Percentiles rank a stretch among this genome's conserved stretches.
phyloP scores from a whole-genome alignment of 116 monocot species.

The Zostera marina region DNA sequence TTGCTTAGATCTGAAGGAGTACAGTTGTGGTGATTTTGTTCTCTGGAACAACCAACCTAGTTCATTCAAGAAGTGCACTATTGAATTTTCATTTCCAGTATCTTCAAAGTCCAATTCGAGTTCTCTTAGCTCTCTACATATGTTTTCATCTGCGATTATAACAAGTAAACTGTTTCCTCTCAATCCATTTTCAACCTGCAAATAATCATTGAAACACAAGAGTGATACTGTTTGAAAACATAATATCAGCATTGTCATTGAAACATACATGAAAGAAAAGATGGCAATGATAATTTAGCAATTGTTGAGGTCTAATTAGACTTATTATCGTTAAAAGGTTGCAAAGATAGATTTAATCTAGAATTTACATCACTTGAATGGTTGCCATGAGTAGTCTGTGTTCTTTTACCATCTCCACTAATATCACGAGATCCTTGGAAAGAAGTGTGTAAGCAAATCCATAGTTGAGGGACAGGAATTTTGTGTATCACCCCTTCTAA shows the following conservation, averaged over 20 bases:
- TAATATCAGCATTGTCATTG: neutral
- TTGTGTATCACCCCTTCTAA: neutral
- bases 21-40: conserved; percentile 1
- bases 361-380: neutral
- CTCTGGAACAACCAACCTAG: conserved; percentile 91
- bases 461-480: neutral
- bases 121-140: conserved; percentile 63
- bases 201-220: conserved; percentile 10
- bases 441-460: conserved; percentile 1
- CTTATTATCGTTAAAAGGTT: neutral
- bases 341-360: neutral
- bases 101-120: conserved; percentile 65
- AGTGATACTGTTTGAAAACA: neutral
- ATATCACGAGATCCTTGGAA: neutral
- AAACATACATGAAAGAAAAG: neutral
- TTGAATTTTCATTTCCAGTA: conserved; percentile 1
- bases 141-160: conserved; percentile 55
- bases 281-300: neutral
- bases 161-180: conserved; percentile 81
- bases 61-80: conserved; percentile 71
- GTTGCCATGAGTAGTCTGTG: neutral
- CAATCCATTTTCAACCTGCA: conserved; percentile 86
- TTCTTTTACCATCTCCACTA: neutral
- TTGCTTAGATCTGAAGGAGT: neutral
- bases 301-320: too few species aligned